These are phyloP conservation scores for Xanthoconium purpureum DNA, from an alignment of 768 basidiomycete species.

Conservation along the genomic window DNA sequence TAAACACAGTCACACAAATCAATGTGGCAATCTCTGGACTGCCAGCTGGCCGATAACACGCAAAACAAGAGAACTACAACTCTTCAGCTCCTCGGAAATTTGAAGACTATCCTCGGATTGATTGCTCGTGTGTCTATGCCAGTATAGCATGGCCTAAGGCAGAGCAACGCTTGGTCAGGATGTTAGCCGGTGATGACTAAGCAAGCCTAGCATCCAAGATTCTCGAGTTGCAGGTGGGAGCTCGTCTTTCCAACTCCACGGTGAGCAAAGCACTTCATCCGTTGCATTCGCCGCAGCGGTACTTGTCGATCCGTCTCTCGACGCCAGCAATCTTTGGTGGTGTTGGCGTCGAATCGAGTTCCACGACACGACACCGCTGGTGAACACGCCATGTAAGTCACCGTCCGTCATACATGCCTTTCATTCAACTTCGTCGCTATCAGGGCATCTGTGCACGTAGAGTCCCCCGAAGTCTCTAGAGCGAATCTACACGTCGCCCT, in stretches of 20 bases:
- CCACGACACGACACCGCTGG: constrained; percentile 1
- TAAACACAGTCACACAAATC: too few relatives aligned
- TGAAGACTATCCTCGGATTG: too few relatives aligned
- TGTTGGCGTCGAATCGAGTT: neutral
- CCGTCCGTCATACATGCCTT: neutral
- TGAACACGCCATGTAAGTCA: constrained; percentile 19
- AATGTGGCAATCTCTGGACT: too few relatives aligned
- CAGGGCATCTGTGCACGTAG: constrained; percentile 49
- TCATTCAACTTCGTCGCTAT: neutral
- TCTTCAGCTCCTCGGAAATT: too few relatives aligned
- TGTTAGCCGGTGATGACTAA: constrained; percentile 16
- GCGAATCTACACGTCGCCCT: constrained; percentile 65
- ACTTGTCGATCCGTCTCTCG: neutral
- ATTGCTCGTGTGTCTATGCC: too few relatives aligned
- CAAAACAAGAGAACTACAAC: too few relatives aligned
- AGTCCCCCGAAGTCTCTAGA: constrained; percentile 64
- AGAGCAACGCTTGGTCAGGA: neutral
- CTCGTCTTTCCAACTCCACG: constrained; percentile 3
- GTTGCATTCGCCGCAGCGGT: neutral
- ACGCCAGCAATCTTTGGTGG: neutral
- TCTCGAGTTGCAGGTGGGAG: neutral
- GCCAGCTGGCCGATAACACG: too few relatives aligned
- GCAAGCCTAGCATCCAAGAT: neutral
- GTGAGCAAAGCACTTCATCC: neutral
- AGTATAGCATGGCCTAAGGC: too few relatives aligned